These are phyloP conservation scores for Exophiala mesophila DNA, from an alignment of 2,329 filamentous ascomycete species.

Conservation along the genomic window DNA sequence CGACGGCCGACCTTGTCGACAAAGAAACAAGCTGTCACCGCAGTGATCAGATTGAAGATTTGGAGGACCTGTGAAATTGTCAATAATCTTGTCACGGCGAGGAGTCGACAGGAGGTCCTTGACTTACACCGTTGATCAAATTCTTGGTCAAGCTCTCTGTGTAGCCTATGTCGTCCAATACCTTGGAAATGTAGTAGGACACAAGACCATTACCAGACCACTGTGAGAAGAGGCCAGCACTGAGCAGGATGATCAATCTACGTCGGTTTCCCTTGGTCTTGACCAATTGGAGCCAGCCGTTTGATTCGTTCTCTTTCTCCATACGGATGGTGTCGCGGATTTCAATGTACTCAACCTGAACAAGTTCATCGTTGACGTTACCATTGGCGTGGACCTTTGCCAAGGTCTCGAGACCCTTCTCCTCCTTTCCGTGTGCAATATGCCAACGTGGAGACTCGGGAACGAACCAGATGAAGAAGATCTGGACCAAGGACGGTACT, in stretches of 20 bases:
- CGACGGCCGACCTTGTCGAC: constrained; percentile 42
- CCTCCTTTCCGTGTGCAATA: constrained; percentile 30
- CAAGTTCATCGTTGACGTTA: constrained; percentile 41
- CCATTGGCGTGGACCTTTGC: constrained; percentile 40
- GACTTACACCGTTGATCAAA: constrained; percentile 35
- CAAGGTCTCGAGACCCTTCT: constrained; percentile 30
- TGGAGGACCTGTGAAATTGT: constrained; percentile 28
- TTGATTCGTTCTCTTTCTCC: constrained; percentile 48
- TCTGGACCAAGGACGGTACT: constrained; percentile 53
- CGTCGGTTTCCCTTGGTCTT: constrained; percentile 53
- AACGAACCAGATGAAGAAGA: constrained; percentile 57
- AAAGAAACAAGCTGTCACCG: constrained; percentile 35
- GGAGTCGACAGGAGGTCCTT: neutral
- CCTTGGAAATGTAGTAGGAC: constrained; percentile 37
- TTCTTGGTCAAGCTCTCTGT: constrained; percentile 35
- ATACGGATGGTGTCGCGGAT: constrained; percentile 60
- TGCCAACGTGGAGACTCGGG: constrained; percentile 65
- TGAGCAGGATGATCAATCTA: constrained; percentile 39
- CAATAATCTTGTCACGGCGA: neutral
- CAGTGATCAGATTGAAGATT: constrained; percentile 37
- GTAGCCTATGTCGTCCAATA: constrained; percentile 36
- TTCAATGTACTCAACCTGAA: constrained; percentile 63
- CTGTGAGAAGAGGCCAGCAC: constrained; percentile 53
- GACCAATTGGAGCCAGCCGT: constrained; percentile 58
- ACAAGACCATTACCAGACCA: constrained; percentile 51